Conservation (phyloP, 192 early-diverging fungal species). For the Cladochytrium replicatum region DNA sequence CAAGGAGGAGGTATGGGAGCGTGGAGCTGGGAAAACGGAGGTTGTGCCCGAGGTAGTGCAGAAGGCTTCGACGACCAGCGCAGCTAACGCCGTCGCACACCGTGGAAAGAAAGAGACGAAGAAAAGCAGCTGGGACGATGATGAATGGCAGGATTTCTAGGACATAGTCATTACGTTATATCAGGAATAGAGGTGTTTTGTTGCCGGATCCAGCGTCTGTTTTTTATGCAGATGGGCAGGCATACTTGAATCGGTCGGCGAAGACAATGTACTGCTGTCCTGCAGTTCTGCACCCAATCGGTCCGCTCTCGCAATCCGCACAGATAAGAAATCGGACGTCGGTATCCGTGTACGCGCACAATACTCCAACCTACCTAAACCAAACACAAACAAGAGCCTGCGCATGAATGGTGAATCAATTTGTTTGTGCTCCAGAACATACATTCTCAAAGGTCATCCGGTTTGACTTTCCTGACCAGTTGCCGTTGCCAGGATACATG, state of each 20-base stretch:
- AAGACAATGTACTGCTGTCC: neutral
- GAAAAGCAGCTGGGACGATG: neutral
- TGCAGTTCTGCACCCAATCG: neutral
- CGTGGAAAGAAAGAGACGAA: neutral
- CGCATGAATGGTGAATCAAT: neutral
- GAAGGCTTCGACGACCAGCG: neutral
- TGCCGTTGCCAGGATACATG: neutral
- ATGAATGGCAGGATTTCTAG: neutral
- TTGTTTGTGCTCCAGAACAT: no score
- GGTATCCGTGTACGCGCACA: neutral
- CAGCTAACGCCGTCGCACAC: neutral
- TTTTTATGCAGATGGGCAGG: neutral
- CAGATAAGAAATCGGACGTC: neutral
- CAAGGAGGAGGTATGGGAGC: neutral
- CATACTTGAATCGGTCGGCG: neutral
- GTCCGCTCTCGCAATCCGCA: neutral
- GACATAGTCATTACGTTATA: neutral
- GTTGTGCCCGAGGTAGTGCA: neutral
- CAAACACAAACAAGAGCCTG: neutral
- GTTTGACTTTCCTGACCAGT: neutral
- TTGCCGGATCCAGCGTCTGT: neutral
- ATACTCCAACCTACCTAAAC: conserved; percentile 1
- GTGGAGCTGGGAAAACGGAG: neutral
- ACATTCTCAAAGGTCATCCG: no score
- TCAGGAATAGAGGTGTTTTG: neutral